These are phyloP conservation scores for Macrolepiota dolichaula DNA, from an alignment of 768 basidiomycete genomes.

Conservation along the genomic window DNA sequence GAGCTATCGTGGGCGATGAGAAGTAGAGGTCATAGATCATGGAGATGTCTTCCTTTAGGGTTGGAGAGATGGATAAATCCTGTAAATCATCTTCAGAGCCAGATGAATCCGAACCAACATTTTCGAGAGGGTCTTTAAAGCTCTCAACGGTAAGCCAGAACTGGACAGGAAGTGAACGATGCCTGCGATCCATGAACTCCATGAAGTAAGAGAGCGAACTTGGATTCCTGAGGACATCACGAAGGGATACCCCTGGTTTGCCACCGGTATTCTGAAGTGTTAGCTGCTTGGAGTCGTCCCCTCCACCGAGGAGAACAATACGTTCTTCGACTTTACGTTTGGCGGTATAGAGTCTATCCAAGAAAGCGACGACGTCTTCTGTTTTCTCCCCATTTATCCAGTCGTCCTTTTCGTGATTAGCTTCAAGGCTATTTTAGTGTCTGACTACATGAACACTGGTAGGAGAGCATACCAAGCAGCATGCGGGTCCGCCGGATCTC, in stretches of 20 bases:
- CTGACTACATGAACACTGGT: background rate
- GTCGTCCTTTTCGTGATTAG: conserved; percentile 83
- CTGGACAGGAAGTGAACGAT: conserved; percentile 82
- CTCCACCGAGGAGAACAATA: conserved; percentile 72
- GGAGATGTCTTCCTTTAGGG: conserved; percentile 80
- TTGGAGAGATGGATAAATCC: conserved; percentile 52
- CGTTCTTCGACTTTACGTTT: conserved; percentile 85
- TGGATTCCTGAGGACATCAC: conserved; percentile 84
- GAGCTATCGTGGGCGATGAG: conserved; percentile 51
- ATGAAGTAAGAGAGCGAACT: conserved; percentile 93
- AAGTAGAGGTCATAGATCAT: conserved; percentile 92
- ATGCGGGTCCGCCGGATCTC: conserved; percentile 83
- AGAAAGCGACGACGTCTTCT: conserved; percentile 81
- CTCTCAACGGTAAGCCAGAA: conserved; percentile 98
- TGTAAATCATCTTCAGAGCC: conserved; percentile 55
- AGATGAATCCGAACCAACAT: conserved; percentile 69
- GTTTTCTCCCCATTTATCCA: conserved; percentile 86
- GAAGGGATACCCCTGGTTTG: conserved; percentile 55
- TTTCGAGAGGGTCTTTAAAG: conserved; percentile 94
- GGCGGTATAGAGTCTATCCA: conserved; percentile 86
- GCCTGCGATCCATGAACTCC: conserved; percentile 95
- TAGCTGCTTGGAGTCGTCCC: conserved; percentile 40
- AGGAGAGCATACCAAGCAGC: conserved; percentile 52
- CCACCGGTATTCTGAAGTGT: conserved; percentile 38
- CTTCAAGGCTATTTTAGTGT: conserved; percentile 29